phyloP scores from a whole-genome alignment of 1,284 basidiomycete genomes.

The Rhodotorula sp. region DNA sequence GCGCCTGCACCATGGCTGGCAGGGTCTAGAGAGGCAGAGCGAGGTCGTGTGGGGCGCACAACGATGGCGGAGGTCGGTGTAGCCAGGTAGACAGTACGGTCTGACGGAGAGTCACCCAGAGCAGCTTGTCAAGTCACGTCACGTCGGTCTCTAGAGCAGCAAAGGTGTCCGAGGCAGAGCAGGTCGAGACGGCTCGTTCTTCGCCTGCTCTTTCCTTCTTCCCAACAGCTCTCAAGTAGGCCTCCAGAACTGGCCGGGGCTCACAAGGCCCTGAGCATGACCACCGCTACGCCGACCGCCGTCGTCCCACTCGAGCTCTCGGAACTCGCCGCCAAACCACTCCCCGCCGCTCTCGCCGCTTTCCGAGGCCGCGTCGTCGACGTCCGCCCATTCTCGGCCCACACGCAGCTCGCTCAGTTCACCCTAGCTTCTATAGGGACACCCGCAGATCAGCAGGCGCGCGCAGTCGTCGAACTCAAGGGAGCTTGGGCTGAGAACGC shows the following conservation, averaged over 20 bases:
- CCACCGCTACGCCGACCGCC: not conserved
- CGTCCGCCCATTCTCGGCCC: conserved; percentile 1
- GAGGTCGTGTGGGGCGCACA: too few species aligned
- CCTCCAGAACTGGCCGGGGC: not conserved
- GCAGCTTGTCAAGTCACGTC: too few species aligned
- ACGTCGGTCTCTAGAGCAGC: too few species aligned
- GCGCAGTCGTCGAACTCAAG: conserved; percentile 2
- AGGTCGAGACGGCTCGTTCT: too few species aligned
- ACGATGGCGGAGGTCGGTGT: not conserved
- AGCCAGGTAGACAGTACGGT: not conserved
- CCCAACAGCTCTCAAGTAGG: not conserved
- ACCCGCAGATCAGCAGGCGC: not conserved
- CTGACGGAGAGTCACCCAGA: not conserved
- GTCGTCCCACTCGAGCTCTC: not conserved
- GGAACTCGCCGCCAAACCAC: not conserved
- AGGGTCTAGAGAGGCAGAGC: too few species aligned
- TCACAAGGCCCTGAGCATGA: not conserved
- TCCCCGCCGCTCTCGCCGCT: not conserved
- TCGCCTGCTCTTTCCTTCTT: too few species aligned
- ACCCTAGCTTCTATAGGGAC: not conserved
- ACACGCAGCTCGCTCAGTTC: conserved; percentile 2
- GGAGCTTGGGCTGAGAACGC: conserved; percentile 9
- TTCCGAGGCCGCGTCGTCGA: conserved; percentile 7
- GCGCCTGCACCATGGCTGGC: not conserved
- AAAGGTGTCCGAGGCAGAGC: too few species aligned